phyloP scores from a whole-genome alignment of 148 eudicot species.

The Chenopodium quinoa region DNA sequence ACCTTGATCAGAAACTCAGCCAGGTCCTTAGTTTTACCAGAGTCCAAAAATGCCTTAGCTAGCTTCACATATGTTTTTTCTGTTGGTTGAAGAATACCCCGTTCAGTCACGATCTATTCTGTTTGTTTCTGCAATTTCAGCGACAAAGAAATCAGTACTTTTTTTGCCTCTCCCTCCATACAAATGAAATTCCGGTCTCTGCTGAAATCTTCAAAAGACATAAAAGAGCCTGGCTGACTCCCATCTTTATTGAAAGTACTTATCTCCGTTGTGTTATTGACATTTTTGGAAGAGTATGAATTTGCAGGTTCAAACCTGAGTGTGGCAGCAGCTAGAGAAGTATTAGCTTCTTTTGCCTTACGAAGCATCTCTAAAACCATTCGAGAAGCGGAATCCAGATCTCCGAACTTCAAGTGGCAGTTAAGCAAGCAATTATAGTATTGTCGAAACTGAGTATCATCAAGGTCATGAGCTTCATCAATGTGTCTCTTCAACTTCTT shows the following conservation, averaged over 20 bases:
- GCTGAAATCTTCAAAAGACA: conserved; percentile 56
- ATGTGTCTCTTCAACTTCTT: conserved; percentile 75
- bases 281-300: conserved; percentile 11
- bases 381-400: conserved; percentile 66
- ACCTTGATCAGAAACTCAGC: conserved; percentile 77
- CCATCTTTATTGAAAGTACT: conserved; percentile 22
- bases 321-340: conserved; percentile 66
- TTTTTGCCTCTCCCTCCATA: conserved; percentile 59
- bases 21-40: conserved; percentile 70
- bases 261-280: conserved; percentile 23
- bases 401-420: conserved; percentile 84
- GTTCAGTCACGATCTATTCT: conserved; percentile 60
- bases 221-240: conserved; percentile 21
- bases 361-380: conserved; percentile 91
- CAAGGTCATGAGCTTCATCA: conserved; percentile 64
- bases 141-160: conserved; percentile 44
- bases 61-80: conserved; percentile 64
- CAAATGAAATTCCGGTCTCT: conserved; percentile 55
- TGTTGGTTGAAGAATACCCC: conserved; percentile 82
- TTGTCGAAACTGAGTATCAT: conserved; percentile 68
- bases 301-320: conserved; percentile 41
- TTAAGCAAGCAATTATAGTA: conserved; percentile 75
- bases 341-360: conserved; percentile 78
- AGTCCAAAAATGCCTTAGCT: conserved; percentile 73
- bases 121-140: conserved; percentile 57